Base-by-base conservation (phyloP, 495 filamentous ascomycete species). In the Penicillium alfredii region DNA sequence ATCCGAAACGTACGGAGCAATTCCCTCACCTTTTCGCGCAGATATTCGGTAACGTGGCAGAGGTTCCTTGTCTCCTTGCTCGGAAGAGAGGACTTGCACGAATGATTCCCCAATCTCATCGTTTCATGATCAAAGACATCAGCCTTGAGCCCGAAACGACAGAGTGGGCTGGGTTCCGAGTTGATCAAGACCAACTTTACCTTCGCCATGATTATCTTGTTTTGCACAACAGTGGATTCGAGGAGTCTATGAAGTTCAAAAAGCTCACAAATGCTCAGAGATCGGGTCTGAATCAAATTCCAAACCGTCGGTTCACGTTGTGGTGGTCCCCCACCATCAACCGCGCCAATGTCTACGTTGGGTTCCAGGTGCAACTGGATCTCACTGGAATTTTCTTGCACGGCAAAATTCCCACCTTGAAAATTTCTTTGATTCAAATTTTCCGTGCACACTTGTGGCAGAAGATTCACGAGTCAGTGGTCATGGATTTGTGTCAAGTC, bases 401-500 rank as follows among this genome's bases (percentile, higher is more conserved):
- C 72, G 93, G 93, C 47, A 99, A 99, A 64, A 99, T 99, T 55
- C 93, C 93, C 3, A 99, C 93, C 0, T 61, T 99, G 33, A 99
- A 99, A 73, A 99, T 99, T 40, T 95, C 88, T 2, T 66, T 99
- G 35, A 99, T 99, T 48, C 93, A 99, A 63, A 99, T 99, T 47
- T 99, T 99, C 84, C 85, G 93, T 52, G 93, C 93, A 33, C 93
- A 99, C 76, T 81, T 99, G 73, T 99, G 93, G 93, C 93, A 99
- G 62, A 99, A 99, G 73, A 97, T 99, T 33, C 93, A 99, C 64
- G 93, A 99, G 62, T 93, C 87, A 15, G 92, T 99, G 6, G 90
- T 96, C 18, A 99, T 99, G 92, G 92, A 96, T 69, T 65, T 97
- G 53, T 98, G 93, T 54, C 93, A 99, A 58, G 92, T 97, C n/a